These are phyloP conservation scores for Kuraishia borneana DNA, from an alignment of 805 yeast species.

Conservation along the genomic window DNA sequence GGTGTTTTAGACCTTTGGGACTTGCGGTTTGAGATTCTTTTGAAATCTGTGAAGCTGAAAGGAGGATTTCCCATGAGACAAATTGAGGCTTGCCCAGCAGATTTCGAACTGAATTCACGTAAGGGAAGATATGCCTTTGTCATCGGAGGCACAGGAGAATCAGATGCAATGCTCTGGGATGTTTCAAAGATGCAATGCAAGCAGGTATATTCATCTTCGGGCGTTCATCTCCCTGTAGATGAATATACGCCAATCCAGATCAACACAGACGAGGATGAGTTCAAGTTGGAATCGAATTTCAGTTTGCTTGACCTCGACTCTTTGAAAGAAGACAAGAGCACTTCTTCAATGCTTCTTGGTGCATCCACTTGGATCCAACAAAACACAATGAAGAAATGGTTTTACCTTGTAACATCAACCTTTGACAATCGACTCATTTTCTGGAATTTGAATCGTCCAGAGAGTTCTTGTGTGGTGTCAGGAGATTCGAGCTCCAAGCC, in stretches of 20 bases:
- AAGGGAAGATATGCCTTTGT: slow-evolving; percentile 38
- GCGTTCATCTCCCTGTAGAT: slow-evolving; percentile 13
- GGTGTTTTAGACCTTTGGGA: slow-evolving; percentile 83
- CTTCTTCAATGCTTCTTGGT: slow-evolving; percentile 10
- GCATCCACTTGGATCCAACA: slow-evolving; percentile 3
- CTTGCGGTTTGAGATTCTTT: slow-evolving; percentile 46
- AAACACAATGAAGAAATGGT: background rate
- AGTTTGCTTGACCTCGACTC: slow-evolving; percentile 4
- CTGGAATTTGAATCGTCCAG: slow-evolving; percentile 25
- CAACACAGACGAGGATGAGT: slow-evolving; percentile 11
- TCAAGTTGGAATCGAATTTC: slow-evolving; percentile 7
- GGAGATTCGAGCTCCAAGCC: slow-evolving; percentile 8
- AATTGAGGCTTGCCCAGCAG: slow-evolving; percentile 31
- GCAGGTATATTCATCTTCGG: slow-evolving; percentile 13
- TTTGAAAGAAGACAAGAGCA: slow-evolving; percentile 10
- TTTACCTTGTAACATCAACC: slow-evolving; percentile 4
- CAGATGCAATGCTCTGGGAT: slow-evolving; percentile 68
- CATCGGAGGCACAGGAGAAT: slow-evolving; percentile 53
- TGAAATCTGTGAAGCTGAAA: slow-evolving; percentile 54
- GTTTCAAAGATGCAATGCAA: slow-evolving; percentile 49
- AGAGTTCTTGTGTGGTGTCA: slow-evolving; percentile 20
- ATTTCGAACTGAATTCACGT: slow-evolving; percentile 20
- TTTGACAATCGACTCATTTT: slow-evolving; percentile 12
- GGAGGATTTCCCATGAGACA: slow-evolving; percentile 32
- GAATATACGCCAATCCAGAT: slow-evolving; percentile 14